Evolutionary conservation across 805 yeast genomes (phyloP).

Genomic region (Kodamaea kakaduensis): DNA sequence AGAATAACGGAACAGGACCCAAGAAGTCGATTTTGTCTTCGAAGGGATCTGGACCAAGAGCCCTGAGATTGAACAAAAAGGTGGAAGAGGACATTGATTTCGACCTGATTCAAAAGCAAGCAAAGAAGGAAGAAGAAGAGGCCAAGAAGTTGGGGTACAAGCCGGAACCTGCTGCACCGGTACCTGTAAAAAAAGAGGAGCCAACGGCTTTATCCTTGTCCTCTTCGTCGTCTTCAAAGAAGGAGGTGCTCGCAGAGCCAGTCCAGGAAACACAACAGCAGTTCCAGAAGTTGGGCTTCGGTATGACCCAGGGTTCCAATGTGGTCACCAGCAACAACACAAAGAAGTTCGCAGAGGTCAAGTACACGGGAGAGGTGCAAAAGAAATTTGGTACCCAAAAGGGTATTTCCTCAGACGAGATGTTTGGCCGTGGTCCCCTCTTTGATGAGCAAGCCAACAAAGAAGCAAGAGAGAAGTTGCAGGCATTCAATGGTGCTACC

Average conservation of each 20-base stretch:
- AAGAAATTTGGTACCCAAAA: conserved; percentile 82
- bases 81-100: conserved; percentile 50
- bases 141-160: conserved; percentile 51
- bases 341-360: conserved; percentile 48
- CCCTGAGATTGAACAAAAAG: conserved; percentile 52
- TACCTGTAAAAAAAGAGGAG: conserved; percentile 2
- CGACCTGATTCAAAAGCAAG: conserved; percentile 67
- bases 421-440: conserved; percentile 78
- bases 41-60: conserved; percentile 49
- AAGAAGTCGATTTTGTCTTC: conserved; percentile 41
- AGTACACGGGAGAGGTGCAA: conserved; percentile 71
- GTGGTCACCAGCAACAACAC: conserved; percentile 38
- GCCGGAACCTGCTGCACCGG: conserved; percentile 22
- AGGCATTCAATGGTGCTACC: conserved; percentile 78
- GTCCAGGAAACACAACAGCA: conserved; percentile 56
- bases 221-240: conserved; percentile 5
- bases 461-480: conserved; percentile 81
- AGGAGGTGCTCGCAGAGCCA: conserved; percentile 7
- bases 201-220: conserved; percentile 3
- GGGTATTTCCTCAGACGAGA: conserved; percentile 94
- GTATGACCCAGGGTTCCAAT: conserved; percentile 72
- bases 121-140: conserved; percentile 77
- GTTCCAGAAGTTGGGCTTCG: conserved; percentile 83
- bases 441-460: conserved; percentile 72
- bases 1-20: conserved; percentile 21